Evolutionary conservation across 257 asterid genomes (phyloP).

Genomic region (Capsicum pubescens): DNA sequence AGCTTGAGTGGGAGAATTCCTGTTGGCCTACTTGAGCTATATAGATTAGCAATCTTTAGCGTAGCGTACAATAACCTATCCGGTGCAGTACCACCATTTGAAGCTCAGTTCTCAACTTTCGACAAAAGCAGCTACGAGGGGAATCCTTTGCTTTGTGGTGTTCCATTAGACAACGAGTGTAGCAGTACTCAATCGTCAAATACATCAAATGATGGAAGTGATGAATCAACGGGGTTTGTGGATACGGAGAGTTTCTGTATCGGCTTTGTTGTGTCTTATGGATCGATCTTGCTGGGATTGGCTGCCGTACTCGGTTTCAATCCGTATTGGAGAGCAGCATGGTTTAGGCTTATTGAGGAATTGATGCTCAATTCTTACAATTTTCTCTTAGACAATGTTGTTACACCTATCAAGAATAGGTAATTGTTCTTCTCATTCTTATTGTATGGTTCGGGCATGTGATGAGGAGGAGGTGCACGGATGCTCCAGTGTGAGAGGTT

Average conservation of each 20-base stretch:
- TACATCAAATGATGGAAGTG: not conserved
- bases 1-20: constrained; percentile 18
- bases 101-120: constrained; percentile 13
- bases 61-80: constrained; percentile 25
- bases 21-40: not conserved
- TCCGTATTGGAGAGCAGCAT: not conserved
- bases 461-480: no score
- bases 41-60: not conserved
- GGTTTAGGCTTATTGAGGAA: not conserved
- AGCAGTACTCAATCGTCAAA: not conserved
- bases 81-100: not conserved
- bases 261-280: not conserved
- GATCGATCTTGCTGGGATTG: not conserved
- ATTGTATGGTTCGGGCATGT: no score
- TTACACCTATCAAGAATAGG: not conserved
- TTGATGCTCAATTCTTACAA: not conserved
- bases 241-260: constrained; percentile 1
- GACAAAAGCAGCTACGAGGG: constrained; percentile 13
- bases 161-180: not conserved
- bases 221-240: not conserved
- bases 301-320: not conserved
- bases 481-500: no score
- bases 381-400: not conserved
- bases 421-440: not conserved
- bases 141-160: constrained; percentile 27